Evolutionary conservation across 257 asterid species (phyloP).

Genomic region (Nicotiana undulata): DNA sequence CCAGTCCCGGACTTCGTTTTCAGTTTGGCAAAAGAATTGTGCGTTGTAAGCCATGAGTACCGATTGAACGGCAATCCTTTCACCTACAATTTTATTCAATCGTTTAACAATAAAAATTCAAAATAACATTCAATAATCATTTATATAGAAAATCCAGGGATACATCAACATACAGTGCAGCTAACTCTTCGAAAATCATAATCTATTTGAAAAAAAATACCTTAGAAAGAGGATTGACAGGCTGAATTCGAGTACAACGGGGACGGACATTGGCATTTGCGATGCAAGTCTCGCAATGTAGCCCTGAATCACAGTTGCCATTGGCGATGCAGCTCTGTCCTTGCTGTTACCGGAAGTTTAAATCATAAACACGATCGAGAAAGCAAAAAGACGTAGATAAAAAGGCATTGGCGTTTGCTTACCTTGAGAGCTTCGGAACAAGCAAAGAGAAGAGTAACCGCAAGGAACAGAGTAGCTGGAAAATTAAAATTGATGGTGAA

Average conservation of each 20-base stretch:
- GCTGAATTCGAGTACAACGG: constrained; percentile 74
- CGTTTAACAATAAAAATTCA: background rate
- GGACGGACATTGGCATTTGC: constrained; percentile 62
- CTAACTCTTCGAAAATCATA: background rate
- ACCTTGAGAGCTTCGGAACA: constrained; percentile 56
- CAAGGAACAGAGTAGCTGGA: constrained; percentile 25
- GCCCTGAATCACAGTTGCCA: constrained; percentile 47
- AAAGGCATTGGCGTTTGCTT: background rate
- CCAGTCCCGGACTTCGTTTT: constrained; percentile 71
- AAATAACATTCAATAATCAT: background rate
- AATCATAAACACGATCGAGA: background rate
- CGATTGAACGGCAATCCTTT: constrained; percentile 78
- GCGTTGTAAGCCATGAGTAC: constrained; percentile 87
- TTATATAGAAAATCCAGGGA: background rate
- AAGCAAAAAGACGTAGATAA: background rate
- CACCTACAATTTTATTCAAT: constrained; percentile 34
- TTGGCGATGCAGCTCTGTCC: constrained; percentile 54
- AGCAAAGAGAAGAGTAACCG: constrained; percentile 25
- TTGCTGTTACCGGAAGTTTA: constrained; percentile 30
- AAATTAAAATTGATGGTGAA: constrained; percentile 22
- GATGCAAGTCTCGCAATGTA: constrained; percentile 86
- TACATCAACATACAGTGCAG: background rate
- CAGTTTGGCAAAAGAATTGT: constrained; percentile 68
- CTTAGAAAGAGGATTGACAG: constrained; percentile 69
- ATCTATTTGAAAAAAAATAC: constrained; percentile 11